These are phyloP conservation scores for Yamadazyma friedrichii DNA, from an alignment of 1,139 yeast genomes.

Conservation along the genomic window DNA sequence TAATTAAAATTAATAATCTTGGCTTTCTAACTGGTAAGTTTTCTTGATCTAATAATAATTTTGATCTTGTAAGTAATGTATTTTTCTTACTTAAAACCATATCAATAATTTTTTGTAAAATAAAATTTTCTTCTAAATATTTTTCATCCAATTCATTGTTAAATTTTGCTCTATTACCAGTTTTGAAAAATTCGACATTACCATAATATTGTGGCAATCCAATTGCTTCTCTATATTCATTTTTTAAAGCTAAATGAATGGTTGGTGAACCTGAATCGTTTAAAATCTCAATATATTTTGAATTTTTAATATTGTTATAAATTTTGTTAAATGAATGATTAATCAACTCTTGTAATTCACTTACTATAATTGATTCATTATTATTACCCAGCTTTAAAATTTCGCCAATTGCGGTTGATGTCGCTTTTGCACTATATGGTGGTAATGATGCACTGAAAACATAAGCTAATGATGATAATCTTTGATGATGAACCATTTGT, in stretches of 20 bases:
- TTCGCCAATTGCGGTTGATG: conserved; percentile 55
- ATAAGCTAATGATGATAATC: conserved; percentile 84
- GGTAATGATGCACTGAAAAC: conserved; percentile 95
- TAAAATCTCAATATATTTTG: conserved; percentile 44
- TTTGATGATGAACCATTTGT: conserved; percentile 89
- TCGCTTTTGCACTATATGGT: conserved; percentile 81
- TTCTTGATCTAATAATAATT: conserved; percentile 71
- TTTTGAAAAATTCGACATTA: conserved; percentile 33
- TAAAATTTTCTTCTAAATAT: conserved; percentile 58
- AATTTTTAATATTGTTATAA: conserved; percentile 19
- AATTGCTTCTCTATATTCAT: conserved; percentile 40
- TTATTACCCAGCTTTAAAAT: conserved; percentile 31
- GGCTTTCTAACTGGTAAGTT: conserved; percentile 69
- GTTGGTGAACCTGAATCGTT: conserved; percentile 67
- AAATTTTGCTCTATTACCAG: conserved; percentile 37
- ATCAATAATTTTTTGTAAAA: conserved; percentile 66
- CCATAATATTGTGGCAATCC: conserved; percentile 52
- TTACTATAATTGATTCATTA: conserved; percentile 33
- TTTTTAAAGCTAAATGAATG: conserved; percentile 56
- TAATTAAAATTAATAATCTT: conserved; percentile 62
- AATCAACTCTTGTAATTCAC: conserved; percentile 26
- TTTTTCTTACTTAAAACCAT: conserved; percentile 46
- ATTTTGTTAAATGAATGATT: conserved; percentile 21
- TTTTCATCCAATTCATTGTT: conserved; percentile 38
- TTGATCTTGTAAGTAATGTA: conserved; percentile 68